Conservation (phyloP, 2,329 filamentous ascomycete genomes). For the Trichoderma polysporum region DNA sequence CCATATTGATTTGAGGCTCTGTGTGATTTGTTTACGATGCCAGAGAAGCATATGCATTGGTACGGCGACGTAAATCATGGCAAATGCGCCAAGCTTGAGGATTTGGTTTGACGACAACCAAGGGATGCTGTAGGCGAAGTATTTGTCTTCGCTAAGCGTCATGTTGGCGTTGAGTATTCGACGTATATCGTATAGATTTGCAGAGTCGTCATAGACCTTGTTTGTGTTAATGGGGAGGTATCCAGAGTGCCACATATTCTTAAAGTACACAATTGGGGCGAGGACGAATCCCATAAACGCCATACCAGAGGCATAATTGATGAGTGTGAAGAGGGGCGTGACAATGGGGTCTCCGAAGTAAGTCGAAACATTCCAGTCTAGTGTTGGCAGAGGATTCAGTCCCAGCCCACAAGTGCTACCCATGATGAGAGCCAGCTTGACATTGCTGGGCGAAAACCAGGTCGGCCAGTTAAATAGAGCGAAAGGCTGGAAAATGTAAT, state of each 20-base stretch:
- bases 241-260: constrained; percentile 47
- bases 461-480: constrained; percentile 50
- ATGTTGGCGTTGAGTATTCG: constrained; percentile 50
- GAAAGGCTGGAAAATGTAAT: constrained; percentile 48
- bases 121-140: constrained; percentile 52
- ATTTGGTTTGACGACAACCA: constrained; percentile 48
- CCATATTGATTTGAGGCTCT: constrained; percentile 31
- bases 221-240: constrained; percentile 57
- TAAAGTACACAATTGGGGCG: constrained; percentile 49
- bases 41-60: constrained; percentile 34
- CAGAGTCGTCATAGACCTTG: constrained; percentile 57
- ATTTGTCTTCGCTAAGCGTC: constrained; percentile 52
- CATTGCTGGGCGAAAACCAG: constrained; percentile 48
- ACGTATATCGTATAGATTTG: constrained; percentile 49
- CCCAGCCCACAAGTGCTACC: constrained; percentile 40
- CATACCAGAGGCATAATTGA: constrained; percentile 33
- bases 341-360: constrained; percentile 34
- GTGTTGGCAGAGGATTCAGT: constrained; percentile 39
- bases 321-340: constrained; percentile 31
- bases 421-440: constrained; percentile 36
- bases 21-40: constrained; percentile 32
- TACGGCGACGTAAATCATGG: constrained; percentile 32
- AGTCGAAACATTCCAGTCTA: constrained; percentile 42
- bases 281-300: constrained; percentile 54
- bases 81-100: constrained; percentile 34